Conservation (phyloP, 2,329 filamentous ascomycete species). For the Sporothrix schenckii region DNA sequence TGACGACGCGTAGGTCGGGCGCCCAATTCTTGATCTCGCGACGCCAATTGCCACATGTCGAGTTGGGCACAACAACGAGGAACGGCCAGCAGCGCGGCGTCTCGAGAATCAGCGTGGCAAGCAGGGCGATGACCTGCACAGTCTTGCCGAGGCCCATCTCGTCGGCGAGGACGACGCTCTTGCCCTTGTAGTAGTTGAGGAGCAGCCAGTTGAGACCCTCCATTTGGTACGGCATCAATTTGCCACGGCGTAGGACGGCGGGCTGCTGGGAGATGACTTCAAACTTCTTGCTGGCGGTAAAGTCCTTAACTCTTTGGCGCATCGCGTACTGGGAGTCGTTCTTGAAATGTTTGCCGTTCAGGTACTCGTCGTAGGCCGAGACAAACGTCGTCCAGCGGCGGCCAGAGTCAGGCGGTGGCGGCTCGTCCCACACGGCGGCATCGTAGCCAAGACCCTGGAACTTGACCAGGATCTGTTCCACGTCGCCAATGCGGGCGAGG, state of each 20-base stretch:
- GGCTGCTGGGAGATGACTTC: slow-evolving; percentile 73
- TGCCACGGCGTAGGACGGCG: slow-evolving; percentile 68
- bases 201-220: slow-evolving; percentile 95
- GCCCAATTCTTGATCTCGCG: slow-evolving; percentile 95
- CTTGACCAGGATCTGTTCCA: slow-evolving; percentile 79
- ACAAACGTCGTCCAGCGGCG: slow-evolving; percentile 79
- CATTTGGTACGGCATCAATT: slow-evolving; percentile 87
- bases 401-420: slow-evolving; percentile 65
- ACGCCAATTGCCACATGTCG: slow-evolving; percentile 96
- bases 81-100: slow-evolving; percentile 83
- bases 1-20: slow-evolving; percentile 82
- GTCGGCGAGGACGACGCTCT: slow-evolving; percentile 90
- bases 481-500: slow-evolving; percentile 68
- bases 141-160: slow-evolving; percentile 99
- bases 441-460: slow-evolving; percentile 92
- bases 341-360: slow-evolving; percentile 73
- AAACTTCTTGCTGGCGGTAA: slow-evolving; percentile 65
- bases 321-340: slow-evolving; percentile 61
- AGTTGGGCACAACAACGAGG: slow-evolving; percentile 88
- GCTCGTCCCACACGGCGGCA: slow-evolving; percentile 85
- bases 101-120: slow-evolving; percentile 72
- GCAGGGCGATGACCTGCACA: slow-evolving; percentile 83
- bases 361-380: slow-evolving; percentile 81
- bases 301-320: slow-evolving; percentile 67
- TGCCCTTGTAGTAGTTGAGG: slow-evolving; percentile 79